phyloP scores from a whole-genome alignment of 306 rosid genomes.

The Geum urbanum region DNA sequence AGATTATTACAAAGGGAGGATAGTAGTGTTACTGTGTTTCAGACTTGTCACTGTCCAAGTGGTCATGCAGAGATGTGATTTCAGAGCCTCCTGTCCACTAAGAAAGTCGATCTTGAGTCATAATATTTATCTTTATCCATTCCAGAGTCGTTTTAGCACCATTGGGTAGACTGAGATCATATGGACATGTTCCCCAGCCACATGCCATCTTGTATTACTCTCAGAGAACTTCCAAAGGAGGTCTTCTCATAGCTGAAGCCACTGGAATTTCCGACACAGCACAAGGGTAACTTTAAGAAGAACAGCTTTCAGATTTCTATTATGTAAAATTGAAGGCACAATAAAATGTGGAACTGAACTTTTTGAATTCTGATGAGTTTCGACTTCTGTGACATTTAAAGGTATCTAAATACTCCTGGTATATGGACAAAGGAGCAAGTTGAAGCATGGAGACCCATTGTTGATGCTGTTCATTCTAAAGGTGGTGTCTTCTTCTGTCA shows the following conservation, averaged over 20 bases:
- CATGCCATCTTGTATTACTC: slow-evolving; percentile 40
- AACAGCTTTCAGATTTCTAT: not conserved
- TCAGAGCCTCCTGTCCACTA: too few relatives aligned
- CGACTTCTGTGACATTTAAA: not conserved
- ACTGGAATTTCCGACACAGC: slow-evolving; percentile 39
- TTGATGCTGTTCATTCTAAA: slow-evolving; percentile 45
- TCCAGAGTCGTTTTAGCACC: slow-evolving; percentile 49
- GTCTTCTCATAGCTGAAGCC: slow-evolving; percentile 38
- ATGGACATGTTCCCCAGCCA: slow-evolving; percentile 31
- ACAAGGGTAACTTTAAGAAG: slow-evolving; percentile 29
- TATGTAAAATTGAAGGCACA: too few relatives aligned
- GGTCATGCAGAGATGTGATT: too few relatives aligned
- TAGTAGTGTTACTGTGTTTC: too few relatives aligned
- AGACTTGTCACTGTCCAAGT: too few relatives aligned
- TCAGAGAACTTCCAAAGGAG: slow-evolving; percentile 37
- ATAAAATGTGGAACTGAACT: not conserved
- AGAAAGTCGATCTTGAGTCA: too few relatives aligned
- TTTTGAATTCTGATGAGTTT: not conserved
- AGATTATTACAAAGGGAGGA: too few relatives aligned
- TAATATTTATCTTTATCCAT: not conserved
- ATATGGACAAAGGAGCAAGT: slow-evolving; percentile 51
- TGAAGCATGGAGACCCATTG: slow-evolving; percentile 51
- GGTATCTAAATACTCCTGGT: slow-evolving; percentile 36
- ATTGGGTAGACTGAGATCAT: slow-evolving; percentile 29
- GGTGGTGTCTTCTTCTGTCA: slow-evolving; percentile 51